These are phyloP conservation scores for Heritiera littoralis DNA, from an alignment of 345 rosid genomes.

Conservation along the genomic window DNA sequence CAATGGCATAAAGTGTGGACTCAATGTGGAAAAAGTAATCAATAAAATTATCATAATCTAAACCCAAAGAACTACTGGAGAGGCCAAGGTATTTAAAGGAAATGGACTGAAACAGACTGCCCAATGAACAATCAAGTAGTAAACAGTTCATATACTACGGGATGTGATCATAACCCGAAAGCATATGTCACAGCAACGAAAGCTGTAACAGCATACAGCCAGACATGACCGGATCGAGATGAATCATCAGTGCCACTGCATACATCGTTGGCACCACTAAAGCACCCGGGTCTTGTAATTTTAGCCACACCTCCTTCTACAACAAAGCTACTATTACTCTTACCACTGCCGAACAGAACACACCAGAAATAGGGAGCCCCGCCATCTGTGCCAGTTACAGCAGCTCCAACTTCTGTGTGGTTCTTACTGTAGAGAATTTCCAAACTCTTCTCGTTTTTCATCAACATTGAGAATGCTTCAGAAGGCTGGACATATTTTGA, in stretches of 20 bases:
- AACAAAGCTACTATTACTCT: slow-evolving; percentile 54
- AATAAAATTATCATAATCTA: background rate
- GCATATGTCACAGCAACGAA: slow-evolving; percentile 35
- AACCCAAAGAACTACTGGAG: background rate
- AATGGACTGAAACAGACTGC: slow-evolving; percentile 8
- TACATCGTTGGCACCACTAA: slow-evolving; percentile 66
- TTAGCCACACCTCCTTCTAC: slow-evolving; percentile 56
- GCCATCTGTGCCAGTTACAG: slow-evolving; percentile 55
- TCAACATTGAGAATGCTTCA: slow-evolving; percentile 62
- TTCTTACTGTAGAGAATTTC: slow-evolving; percentile 54
- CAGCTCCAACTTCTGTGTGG: slow-evolving; percentile 77
- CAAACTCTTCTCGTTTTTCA: slow-evolving; percentile 52
- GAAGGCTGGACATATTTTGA: slow-evolving; percentile 51
- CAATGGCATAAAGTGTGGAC: background rate
- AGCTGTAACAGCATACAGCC: slow-evolving; percentile 28
- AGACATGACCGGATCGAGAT: slow-evolving; percentile 22
- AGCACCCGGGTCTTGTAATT: slow-evolving; percentile 61
- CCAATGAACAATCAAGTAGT: slow-evolving; percentile 19
- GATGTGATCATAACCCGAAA: slow-evolving; percentile 35
- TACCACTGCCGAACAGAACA: slow-evolving; percentile 70
- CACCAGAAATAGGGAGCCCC: slow-evolving; percentile 79
- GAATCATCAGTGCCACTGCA: slow-evolving; percentile 48
- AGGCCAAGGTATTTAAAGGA: background rate
- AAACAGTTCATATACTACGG: background rate
- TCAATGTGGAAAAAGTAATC: background rate